Conservation (phyloP, 179 eudicot genomes). For the Heliamphora pulchella region DNA sequence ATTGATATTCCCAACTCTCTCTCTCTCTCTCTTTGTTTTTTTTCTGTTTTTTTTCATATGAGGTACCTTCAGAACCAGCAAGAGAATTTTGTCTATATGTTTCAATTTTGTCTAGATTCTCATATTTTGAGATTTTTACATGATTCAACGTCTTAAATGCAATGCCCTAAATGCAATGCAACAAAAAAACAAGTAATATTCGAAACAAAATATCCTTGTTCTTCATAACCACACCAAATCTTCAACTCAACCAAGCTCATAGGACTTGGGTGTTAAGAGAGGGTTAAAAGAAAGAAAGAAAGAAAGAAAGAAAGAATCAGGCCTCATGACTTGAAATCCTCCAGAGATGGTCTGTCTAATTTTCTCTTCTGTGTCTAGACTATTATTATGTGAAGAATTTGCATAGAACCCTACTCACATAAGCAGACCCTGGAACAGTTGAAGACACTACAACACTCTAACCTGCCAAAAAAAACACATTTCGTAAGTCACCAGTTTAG, state of each 20-base stretch:
- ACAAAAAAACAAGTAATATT: too few relatives aligned
- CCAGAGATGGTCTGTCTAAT: slow-evolving; percentile 3
- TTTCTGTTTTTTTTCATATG: too few relatives aligned
- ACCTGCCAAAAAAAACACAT: slow-evolving; percentile 32
- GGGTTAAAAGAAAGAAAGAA: background rate
- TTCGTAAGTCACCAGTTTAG: background rate
- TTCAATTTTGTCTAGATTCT: too few relatives aligned
- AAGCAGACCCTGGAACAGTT: slow-evolving; percentile 38
- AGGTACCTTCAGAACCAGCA: too few relatives aligned
- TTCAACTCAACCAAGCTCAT: slow-evolving; percentile 1
- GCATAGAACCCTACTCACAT: slow-evolving; percentile 30
- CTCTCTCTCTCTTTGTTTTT: too few relatives aligned
- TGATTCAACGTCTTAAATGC: too few relatives aligned
- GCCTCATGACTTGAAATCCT: slow-evolving; percentile 16
- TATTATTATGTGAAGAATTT: slow-evolving; percentile 22
- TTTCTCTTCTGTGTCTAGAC: slow-evolving; percentile 41
- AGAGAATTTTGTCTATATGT: too few relatives aligned
- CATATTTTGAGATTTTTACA: too few relatives aligned
- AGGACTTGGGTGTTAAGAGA: slow-evolving; percentile 4
- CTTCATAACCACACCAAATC: background rate
- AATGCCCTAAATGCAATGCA: too few relatives aligned
- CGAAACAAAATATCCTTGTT: too few relatives aligned
- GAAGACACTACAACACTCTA: slow-evolving; percentile 49
- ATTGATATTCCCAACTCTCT: too few relatives aligned
- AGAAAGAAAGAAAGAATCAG: background rate